A percentile compares a stretch with the other conserved stretches of the same genome.
Conservation (phyloP, 2,329 filamentous ascomycete species). For the Thielaviopsis populi region DNA sequence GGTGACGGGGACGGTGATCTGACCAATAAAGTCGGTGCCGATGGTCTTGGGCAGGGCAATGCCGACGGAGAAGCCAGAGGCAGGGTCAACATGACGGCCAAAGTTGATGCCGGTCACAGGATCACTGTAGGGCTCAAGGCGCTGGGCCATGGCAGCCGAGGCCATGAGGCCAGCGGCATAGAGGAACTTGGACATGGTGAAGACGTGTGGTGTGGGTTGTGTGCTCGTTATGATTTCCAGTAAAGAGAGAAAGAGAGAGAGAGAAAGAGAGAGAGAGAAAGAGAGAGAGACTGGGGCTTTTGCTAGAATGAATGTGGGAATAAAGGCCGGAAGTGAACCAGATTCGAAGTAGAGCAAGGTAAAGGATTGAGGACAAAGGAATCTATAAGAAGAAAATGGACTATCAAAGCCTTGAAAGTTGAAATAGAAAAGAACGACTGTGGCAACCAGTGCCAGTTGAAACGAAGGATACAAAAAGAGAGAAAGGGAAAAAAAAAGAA, state of each 20-base stretch:
- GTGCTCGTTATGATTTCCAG: background rate
- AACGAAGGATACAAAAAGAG: slow-evolving; percentile 7
- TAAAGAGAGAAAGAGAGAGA: background rate
- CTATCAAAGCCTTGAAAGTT: slow-evolving; percentile 1
- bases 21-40: slow-evolving; percentile 38
- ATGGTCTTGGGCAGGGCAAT: slow-evolving; percentile 35
- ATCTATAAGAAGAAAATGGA: background rate
- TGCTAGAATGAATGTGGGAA: background rate
- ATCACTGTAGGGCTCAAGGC: slow-evolving; percentile 26
- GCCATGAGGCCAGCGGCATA: slow-evolving; percentile 9
- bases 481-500: background rate
- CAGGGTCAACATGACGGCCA: slow-evolving; percentile 22
- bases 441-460: slow-evolving; percentile 13
- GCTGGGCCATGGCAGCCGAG: slow-evolving; percentile 5
- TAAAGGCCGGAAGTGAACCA: background rate
- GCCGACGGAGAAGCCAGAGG: slow-evolving; percentile 32
- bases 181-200: slow-evolving; percentile 11
- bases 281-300: too few species aligned
- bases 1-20: slow-evolving; percentile 31
- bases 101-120: slow-evolving; percentile 33
- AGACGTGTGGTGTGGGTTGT: background rate
- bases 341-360: background rate
- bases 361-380: background rate
- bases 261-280: background rate
- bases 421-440: slow-evolving; percentile 10